A percentile compares a stretch with the other conserved stretches of the same genome.
Conservation (phyloP, 371 early-diverging fungal genomes). For the Chytridium lagenaria region DNA sequence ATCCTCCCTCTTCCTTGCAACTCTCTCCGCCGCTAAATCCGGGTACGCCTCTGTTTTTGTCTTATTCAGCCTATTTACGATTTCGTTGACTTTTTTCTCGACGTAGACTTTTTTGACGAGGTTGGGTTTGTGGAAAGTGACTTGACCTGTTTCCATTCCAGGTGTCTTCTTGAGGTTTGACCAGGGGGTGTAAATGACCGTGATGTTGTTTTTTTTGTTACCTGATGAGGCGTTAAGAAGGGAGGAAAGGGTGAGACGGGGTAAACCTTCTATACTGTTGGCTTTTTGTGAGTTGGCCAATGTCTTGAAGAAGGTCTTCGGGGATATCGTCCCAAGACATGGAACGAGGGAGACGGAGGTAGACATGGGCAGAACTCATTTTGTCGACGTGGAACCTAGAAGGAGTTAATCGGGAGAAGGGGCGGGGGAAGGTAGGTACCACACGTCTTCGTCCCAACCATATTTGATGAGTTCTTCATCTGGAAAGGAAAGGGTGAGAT, state of each 20-base stretch:
- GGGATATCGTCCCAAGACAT: slow-evolving; percentile 85
- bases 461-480: slow-evolving; percentile 95
- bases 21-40: slow-evolving; percentile 77
- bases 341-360: slow-evolving; percentile 77
- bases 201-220: slow-evolving; percentile 78
- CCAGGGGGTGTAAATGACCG: slow-evolving; percentile 96
- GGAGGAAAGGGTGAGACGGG: background rate
- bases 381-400: slow-evolving; percentile 95
- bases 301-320: slow-evolving; percentile 74
- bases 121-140: slow-evolving; percentile 83
- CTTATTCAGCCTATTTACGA: slow-evolving; percentile 93
- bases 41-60: slow-evolving; percentile 79
- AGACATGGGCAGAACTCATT: slow-evolving; percentile 95
- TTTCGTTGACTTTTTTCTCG: slow-evolving; percentile 76
- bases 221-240: slow-evolving; percentile 37
- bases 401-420: background rate
- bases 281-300: slow-evolving; percentile 95
- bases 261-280: slow-evolving; percentile 87
- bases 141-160: slow-evolving; percentile 95
- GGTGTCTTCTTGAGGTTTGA: slow-evolving; percentile 88
- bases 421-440: slow-evolving; percentile 64
- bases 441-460: slow-evolving; percentile 92
- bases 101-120: slow-evolving; percentile 82
- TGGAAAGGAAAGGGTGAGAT: slow-evolving; percentile 28
- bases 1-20: slow-evolving; percentile 66